Evolutionary conservation across 2,329 filamentous ascomycete genomes (phyloP), one percentile per base, ranked within the genome.

Genomic region (Zymoseptoria crescenta): DNA sequence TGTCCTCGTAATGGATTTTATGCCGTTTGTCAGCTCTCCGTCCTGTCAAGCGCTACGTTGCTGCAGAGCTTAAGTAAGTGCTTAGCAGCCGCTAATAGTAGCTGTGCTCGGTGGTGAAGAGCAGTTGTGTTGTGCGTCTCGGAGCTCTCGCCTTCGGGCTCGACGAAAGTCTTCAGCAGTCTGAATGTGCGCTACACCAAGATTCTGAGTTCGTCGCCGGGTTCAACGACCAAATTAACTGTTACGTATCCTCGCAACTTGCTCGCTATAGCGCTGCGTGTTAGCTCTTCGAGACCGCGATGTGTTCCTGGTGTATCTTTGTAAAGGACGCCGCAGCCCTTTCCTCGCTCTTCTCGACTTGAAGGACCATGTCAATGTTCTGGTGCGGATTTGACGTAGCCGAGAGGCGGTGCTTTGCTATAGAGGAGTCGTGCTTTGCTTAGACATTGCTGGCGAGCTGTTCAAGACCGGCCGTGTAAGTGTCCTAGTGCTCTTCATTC

Each of bases 231-330:
- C 13, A 66, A 63, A 49, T 16, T 35, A 8, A 60, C 60, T 8
- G 55, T 59, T 3, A 67, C 62, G 71, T 82, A 60, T 73, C 83
- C 87, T 48, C 92, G 85, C n/a, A 96, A 80, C 56, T 89, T 85
- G 72, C 97, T 97, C 60, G 94, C 90, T 24, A 97, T 79, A 16
- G 91, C 87, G 70, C 88, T 93, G 53, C 97, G 77, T 1, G 92
- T 88, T 78, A 91, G 86, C 58, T 86, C 83, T 74, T 97, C 30
- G 55, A 52, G 30, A 84, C 68, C 16, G 73, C 68, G 9, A 77
- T 78, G 0, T 83, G 85, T 64, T 87, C 79, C 20, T 89, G 81
- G 1, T 96, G 79, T 27, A 95, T 83, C 57, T 91, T 79, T 61
- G 89, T 84, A 48, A 92, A 83, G 66, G 96, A 86, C 28, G 90